A percentile compares a stretch with the other conserved stretches of the same genome.
Evolutionary conservation across 495 filamentous ascomycete genomes (phyloP).

Genomic region (Beverwykella pulmonaria): DNA sequence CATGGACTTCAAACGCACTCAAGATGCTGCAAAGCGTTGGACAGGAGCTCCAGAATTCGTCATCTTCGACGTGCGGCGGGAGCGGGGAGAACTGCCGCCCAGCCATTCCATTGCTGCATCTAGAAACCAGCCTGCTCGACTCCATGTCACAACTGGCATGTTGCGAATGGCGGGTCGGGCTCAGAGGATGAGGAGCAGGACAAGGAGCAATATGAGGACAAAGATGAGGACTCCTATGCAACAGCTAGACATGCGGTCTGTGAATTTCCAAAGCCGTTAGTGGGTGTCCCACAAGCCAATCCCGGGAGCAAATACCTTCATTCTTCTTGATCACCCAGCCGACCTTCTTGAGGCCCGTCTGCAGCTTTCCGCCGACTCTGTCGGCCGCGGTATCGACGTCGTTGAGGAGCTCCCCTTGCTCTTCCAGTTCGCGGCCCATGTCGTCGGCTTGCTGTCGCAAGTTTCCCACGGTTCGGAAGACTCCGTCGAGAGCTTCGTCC

Average conservation of each 20-base stretch:
- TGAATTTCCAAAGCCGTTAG: slow-evolving; percentile 2
- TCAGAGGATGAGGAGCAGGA: slow-evolving; percentile 67
- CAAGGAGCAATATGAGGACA: slow-evolving; percentile 79
- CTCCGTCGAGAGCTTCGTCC: slow-evolving; percentile 88
- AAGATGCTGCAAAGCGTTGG: not conserved
- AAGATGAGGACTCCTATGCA: slow-evolving; percentile 86
- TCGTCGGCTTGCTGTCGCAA: slow-evolving; percentile 84
- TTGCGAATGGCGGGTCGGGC: not conserved
- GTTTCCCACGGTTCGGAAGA: slow-evolving; percentile 90
- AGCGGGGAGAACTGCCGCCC: not conserved
- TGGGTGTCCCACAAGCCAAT: slow-evolving; percentile 16
- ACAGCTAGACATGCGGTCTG: slow-evolving; percentile 83
- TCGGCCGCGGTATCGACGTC: slow-evolving; percentile 81
- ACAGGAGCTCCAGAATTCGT: not conserved
- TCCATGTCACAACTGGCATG: not conserved
- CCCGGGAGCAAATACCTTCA: slow-evolving; percentile 64
- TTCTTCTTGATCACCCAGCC: slow-evolving; percentile 83
- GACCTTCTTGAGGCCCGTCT: slow-evolving; percentile 83
- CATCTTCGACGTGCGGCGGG: not conserved
- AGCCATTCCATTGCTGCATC: not conserved
- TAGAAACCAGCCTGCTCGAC: not conserved
- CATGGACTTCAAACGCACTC: not conserved
- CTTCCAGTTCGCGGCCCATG: slow-evolving; percentile 94
- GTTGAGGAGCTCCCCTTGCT: slow-evolving; percentile 81
- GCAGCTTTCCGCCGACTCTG: slow-evolving; percentile 81